These are phyloP conservation scores for Macadamia integrifolia DNA, from an alignment of 164 flowering plant genomes.

Conservation along the genomic window DNA sequence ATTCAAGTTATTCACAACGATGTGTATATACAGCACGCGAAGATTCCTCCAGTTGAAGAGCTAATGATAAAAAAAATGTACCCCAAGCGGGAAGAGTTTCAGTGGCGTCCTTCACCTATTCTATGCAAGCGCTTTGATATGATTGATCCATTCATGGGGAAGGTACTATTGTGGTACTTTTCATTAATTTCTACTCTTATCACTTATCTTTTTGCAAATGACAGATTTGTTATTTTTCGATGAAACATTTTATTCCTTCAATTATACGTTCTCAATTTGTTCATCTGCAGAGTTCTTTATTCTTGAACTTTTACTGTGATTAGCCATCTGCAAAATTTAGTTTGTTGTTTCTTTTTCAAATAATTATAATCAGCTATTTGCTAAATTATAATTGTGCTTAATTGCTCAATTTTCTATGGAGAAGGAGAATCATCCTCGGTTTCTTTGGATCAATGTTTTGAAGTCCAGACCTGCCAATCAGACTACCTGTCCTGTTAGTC, in stretches of 20 bases:
- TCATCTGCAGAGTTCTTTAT: neutral
- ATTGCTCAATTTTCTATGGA: too few relatives aligned
- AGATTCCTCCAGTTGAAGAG: conserved; percentile 37
- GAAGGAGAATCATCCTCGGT: neutral
- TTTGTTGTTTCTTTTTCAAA: too few relatives aligned
- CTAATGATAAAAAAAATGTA: conserved; percentile 27
- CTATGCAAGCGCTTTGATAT: conserved; percentile 96
- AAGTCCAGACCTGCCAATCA: neutral
- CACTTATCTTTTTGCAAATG: neutral
- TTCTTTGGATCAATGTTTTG: neutral
- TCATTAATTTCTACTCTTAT: neutral
- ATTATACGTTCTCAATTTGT: neutral
- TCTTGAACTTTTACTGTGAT: neutral
- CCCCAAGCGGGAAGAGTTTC: conserved; percentile 82
- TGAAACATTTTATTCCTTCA: neutral
- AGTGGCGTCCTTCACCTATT: conserved; percentile 86
- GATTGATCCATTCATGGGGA: conserved; percentile 86
- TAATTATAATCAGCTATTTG: too few relatives aligned
- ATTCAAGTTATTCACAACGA: conserved; percentile 5
- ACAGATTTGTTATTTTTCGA: neutral
- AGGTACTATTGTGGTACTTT: conserved; percentile 36
- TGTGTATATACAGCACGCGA: conserved; percentile 34
- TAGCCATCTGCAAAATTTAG: too few relatives aligned
- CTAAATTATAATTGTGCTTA: too few relatives aligned
- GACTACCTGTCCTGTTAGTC: neutral